Evolutionary conservation across 352 stramenopile species (phyloP).

Genomic region (Pythium scleroteichum): DNA sequence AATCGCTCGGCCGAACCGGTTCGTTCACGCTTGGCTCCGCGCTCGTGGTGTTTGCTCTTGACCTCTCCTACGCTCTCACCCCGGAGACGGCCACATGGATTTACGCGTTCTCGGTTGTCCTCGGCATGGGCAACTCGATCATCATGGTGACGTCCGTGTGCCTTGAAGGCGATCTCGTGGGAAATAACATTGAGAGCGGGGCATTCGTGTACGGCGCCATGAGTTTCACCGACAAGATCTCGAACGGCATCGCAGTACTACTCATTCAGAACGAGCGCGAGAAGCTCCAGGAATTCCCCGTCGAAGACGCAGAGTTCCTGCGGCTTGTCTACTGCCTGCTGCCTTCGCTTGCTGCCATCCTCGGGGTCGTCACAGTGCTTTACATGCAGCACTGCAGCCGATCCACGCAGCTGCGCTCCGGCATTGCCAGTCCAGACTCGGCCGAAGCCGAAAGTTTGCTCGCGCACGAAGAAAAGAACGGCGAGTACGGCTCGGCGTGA

Average conservation of each 20-base stretch:
- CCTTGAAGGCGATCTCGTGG: conserved; percentile 78
- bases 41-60: conserved; percentile 55
- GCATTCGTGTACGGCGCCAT: conserved; percentile 87
- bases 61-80: conserved; percentile 60
- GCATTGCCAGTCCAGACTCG: conserved; percentile 17
- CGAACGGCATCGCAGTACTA: conserved; percentile 78
- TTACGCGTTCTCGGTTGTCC: conserved; percentile 65
- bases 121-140: conserved; percentile 85
- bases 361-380: conserved; percentile 61
- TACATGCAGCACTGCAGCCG: conserved; percentile 75
- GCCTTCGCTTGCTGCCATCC: conserved; percentile 55
- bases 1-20: conserved; percentile 60
- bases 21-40: conserved; percentile 64
- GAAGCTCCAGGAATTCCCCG: conserved; percentile 55
- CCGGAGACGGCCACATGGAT: conserved; percentile 64
- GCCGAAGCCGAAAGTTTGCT: conserved; percentile 38
- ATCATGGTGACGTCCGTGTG: conserved; percentile 89
- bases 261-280: conserved; percentile 83
- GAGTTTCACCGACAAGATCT: conserved; percentile 90
- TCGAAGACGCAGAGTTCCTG: conserved; percentile 67
- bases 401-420: conserved; percentile 30
- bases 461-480: conserved; percentile 16
- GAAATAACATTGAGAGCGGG: conserved; percentile 79
- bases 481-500: conserved; percentile 27
- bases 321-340: conserved; percentile 76